Evolutionary conservation across 495 filamentous ascomycete genomes (phyloP).

Genomic region (Aspergillus funiculosus): DNA sequence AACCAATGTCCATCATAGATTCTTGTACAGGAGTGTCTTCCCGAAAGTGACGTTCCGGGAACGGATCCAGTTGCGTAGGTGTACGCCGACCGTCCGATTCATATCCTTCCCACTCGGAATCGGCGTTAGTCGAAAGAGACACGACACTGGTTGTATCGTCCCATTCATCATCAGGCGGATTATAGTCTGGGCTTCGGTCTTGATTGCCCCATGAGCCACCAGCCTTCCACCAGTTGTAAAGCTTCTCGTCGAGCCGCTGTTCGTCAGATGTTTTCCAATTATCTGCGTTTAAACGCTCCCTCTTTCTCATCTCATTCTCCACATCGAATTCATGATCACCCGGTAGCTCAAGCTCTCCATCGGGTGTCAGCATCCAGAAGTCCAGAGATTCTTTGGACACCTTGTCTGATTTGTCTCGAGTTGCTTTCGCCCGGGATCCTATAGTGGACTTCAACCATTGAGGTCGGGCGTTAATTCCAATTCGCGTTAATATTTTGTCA

Average conservation of each 20-base stretch:
- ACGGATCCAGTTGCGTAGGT: conserved; percentile 57
- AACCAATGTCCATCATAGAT: conserved; percentile 55
- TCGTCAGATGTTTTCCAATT: conserved; percentile 46
- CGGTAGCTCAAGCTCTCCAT: conserved; percentile 52
- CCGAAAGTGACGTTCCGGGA: conserved; percentile 38
- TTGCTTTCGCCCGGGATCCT: conserved; percentile 20
- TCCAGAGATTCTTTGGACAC: conserved; percentile 35
- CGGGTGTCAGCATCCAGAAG: conserved; percentile 55
- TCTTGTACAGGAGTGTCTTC: conserved; percentile 57
- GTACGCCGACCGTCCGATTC: conserved; percentile 62
- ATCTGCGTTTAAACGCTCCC: conserved; percentile 35
- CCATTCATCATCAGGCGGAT: conserved; percentile 46
- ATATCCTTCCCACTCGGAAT: conserved; percentile 52
- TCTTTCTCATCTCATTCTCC: conserved; percentile 63
- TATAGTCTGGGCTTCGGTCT: conserved; percentile 70
- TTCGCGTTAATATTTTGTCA: conserved; percentile 48
- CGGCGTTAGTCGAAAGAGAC: conserved; percentile 51
- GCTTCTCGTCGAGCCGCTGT: conserved; percentile 58
- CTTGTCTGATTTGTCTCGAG: conserved; percentile 13
- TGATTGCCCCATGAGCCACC: conserved; percentile 78
- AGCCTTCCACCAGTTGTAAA: conserved; percentile 75
- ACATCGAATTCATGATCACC: conserved; percentile 64
- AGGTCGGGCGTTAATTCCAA: conserved; percentile 59
- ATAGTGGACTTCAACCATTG: conserved; percentile 49
- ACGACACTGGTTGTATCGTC: conserved; percentile 77